phyloP scores from a whole-genome alignment of 495 filamentous ascomycete genomes.

The Rhypophila decipiens region DNA sequence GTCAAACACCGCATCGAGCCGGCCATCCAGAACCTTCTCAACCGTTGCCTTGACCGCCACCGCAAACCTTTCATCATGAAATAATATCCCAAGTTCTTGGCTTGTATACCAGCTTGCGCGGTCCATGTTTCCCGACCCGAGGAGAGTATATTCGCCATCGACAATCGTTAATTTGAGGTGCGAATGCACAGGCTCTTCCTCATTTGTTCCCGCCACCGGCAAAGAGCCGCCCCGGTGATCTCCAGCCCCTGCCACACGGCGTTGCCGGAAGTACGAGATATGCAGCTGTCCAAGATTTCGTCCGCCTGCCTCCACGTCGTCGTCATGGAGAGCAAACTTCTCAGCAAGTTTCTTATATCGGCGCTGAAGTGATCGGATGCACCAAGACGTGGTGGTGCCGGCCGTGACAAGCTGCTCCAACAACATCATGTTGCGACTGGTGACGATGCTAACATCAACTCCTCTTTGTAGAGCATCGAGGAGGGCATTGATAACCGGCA shows the following conservation, averaged over 20 bases:
- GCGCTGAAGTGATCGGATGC: constrained; percentile 46
- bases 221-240: constrained; percentile 2
- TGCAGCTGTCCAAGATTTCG: constrained; percentile 31
- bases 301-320: constrained; percentile 26
- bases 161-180: constrained; percentile 65
- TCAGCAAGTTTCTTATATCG: constrained; percentile 30
- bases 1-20: constrained; percentile 33
- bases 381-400: constrained; percentile 56
- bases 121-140: constrained; percentile 73
- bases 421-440: constrained; percentile 60
- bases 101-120: constrained; percentile 70
- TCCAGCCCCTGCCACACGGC: background rate
- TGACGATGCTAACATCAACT: constrained; percentile 56
- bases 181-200: constrained; percentile 54
- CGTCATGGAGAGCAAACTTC: background rate
- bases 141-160: constrained; percentile 51
- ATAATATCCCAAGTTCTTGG: constrained; percentile 67
- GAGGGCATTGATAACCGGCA: constrained; percentile 49
- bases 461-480: constrained; percentile 50
- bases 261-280: constrained; percentile 44
- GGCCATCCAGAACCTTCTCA: constrained; percentile 34
- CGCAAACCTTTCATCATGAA: constrained; percentile 45
- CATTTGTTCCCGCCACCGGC: constrained; percentile 1
- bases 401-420: constrained; percentile 68
- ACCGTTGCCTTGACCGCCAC: constrained; percentile 32